Evolutionary conservation across 306 rosid species (phyloP), one percentile per base, ranked within the genome.

Genomic region (Psophocarpus tetragonolobus): DNA sequence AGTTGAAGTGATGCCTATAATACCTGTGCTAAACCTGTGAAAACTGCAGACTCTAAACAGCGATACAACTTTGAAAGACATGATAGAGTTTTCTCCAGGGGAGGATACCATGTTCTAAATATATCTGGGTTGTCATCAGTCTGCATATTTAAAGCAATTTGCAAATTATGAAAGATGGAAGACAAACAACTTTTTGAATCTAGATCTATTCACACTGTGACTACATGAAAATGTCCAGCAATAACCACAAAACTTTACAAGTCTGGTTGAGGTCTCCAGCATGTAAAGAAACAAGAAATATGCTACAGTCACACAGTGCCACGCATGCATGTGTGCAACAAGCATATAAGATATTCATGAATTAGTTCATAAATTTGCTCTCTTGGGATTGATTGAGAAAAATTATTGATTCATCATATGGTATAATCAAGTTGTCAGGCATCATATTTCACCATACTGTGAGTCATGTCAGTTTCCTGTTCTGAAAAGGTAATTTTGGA

Each of bases 1-100:
- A 66, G 65, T 42, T 29, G 23, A 71, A 35, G 42, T 45, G 63
- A 81, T 83, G 70, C 63, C 68, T 69, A 17, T 11, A 45, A 54
- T 89, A 95, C 99, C 99, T 96, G 99, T 32, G 98, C 99, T 87
- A 96, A 87, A 76, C 99, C 99, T 20, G 98, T 96, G 81, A 96
- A 96, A 69, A 96, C 99, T 54, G 51, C 93, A 45, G 91, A 87
- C 82, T 96, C 99, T 82, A 96, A 85, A 82, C 98, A 91, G 33
- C 92, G 98, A 81, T 96, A 91, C 84, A 92, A 80, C 91, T 92
- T 96, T 30, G 98, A 92, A 87, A 96, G 98, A 74, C 93, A 92
- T 51, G 99, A 91, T 51, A 96, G 65, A 14, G 99, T 92, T 86
- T 92, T 96, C 87, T 92, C 99, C 15, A 96, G 85, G 9, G 97